Conservation (phyloP, 306 rosid genomes). For the Coriaria nepalensis region DNA sequence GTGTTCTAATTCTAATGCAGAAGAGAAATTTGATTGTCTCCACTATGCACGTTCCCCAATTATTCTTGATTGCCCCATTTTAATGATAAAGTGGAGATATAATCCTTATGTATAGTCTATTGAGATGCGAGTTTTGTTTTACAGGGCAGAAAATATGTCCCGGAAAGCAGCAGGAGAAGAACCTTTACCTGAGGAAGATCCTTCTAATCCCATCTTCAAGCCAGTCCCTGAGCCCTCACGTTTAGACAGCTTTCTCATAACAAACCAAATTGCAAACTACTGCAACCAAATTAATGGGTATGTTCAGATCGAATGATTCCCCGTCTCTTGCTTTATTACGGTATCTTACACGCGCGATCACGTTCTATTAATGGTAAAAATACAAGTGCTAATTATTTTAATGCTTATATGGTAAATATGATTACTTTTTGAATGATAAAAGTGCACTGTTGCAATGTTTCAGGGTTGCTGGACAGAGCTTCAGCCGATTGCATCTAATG, state of each 20-base stretch:
- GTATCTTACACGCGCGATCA: neutral
- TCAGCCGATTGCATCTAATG: slow-evolving; percentile 64
- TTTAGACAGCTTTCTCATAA: slow-evolving; percentile 86
- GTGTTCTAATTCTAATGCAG: too few relatives aligned
- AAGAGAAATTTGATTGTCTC: too few relatives aligned
- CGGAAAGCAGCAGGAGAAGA: slow-evolving; percentile 83
- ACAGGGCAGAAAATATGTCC: slow-evolving; percentile 66
- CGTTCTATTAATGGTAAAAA: neutral
- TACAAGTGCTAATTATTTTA: neutral
- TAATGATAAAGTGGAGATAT: too few relatives aligned
- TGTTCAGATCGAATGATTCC: slow-evolving; percentile 9
- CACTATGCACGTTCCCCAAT: too few relatives aligned
- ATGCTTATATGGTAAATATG: neutral
- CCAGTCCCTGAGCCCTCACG: slow-evolving; percentile 87
- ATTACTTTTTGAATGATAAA: neutral
- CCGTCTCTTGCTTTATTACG: neutral
- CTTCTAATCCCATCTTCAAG: slow-evolving; percentile 75
- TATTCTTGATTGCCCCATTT: too few relatives aligned
- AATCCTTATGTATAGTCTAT: neutral
- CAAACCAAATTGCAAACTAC: slow-evolving; percentile 82
- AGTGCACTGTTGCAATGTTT: slow-evolving; percentile 6
- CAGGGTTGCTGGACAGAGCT: slow-evolving; percentile 88
- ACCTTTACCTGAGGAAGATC: slow-evolving; percentile 91
- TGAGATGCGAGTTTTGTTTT: slow-evolving; percentile 4
- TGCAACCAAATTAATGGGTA: slow-evolving; percentile 99